Base-by-base conservation (phyloP, 169 alveolate genomes). In the Plasmodium coatneyi region DNA sequence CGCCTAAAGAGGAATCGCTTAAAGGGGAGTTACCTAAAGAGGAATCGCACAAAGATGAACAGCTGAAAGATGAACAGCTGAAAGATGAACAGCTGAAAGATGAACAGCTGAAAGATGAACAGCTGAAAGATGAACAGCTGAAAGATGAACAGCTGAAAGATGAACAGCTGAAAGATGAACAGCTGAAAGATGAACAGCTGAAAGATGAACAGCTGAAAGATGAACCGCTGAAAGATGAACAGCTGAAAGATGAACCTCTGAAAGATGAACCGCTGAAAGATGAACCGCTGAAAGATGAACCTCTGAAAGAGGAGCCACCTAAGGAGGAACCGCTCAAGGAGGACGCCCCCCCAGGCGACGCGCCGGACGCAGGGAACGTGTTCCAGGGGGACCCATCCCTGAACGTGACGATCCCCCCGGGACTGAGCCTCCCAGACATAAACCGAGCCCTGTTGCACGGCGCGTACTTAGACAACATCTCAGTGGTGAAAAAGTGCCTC, bases 401-500 rank as follows among this genome's bases (percentile, higher is more conserved):
- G 30, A 87, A 49, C 32, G 56, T 76, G 49, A 79, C 90, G 19
- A 87, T 87, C 16, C 90, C 89, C n/a, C 89, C 93, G 5, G 89
- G 89, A 10, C 74, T 87, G 71, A 80, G 83, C 66, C 90, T 60
- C n/a, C 90, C 87, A 54, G 97, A 95, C 84, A 74, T 92, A 52
- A 95, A 95, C 80, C 60, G 84, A 36, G 95, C 92, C 10, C 56
- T 96, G 46, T 83, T 96, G 41, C 93, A 95, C 39, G 97, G 98
- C 19, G 96, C 98, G 3, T 97, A 96, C 84, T 83, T 96, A 81
- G 98, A 98, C 43, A 96, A 96, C 82, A 79, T 96, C 60, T 96
- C 96, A 5, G 83, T 92, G 14, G 90, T 92, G 19, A 91, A 95
- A 71, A 92, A 93, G 36, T 92, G 96, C 78, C 91, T 95, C 80